Evolutionary conservation across 208 protist genomes (phyloP).

Genomic region (Leishmania turanica): DNA sequence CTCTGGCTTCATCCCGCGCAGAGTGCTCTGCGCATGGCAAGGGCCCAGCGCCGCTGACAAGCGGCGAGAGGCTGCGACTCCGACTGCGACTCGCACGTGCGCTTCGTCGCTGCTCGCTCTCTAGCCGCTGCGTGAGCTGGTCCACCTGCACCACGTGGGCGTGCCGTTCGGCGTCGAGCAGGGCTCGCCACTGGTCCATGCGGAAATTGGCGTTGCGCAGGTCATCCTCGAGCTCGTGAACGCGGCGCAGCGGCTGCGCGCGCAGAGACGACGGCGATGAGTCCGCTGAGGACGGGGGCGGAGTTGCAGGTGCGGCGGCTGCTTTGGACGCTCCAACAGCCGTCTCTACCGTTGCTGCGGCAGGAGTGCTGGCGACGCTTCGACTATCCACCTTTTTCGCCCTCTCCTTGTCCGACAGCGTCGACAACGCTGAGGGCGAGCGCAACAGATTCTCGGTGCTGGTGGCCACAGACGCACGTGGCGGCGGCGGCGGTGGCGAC

Average conservation of each 20-base stretch:
- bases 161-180: conserved; percentile 39
- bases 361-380: background rate
- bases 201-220: conserved; percentile 35
- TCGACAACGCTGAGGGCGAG: conserved; percentile 6
- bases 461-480: background rate
- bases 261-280: background rate
- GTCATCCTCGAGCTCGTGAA: conserved; percentile 32
- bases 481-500: background rate
- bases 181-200: conserved; percentile 31
- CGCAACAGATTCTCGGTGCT: conserved; percentile 2
- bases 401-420: background rate
- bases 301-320: background rate
- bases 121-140: conserved; percentile 36
- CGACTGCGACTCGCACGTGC: conserved; percentile 15
- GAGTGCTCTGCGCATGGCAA: too few relatives aligned
- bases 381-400: background rate
- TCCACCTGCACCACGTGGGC: conserved; percentile 36
- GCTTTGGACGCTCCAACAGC: background rate
- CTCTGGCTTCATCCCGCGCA: background rate
- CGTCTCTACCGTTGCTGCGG: background rate
- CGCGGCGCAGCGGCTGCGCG: background rate
- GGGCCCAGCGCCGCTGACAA: background rate
- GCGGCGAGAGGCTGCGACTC: conserved; percentile 18
- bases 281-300: background rate
- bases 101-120: conserved; percentile 26